Evolutionary conservation across 768 basidiomycete species (phyloP), one percentile per base, ranked within the genome.

Genomic region (Jaapia argillacea): DNA sequence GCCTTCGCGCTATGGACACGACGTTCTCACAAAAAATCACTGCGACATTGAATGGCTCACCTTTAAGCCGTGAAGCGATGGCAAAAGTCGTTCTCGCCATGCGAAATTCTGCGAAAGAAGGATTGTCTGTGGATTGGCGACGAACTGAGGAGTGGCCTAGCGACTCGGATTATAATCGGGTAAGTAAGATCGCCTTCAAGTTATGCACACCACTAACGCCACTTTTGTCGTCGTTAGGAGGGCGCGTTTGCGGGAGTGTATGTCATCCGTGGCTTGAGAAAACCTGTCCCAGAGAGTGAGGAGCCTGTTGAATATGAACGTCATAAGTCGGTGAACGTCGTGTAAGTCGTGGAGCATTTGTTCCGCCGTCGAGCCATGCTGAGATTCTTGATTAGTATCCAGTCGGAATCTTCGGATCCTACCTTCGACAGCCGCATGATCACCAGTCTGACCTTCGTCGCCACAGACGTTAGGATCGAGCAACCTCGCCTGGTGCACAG

Each of bases 171-270:
- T n/a, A n/a, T 14, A 67, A 74, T 55, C 59, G 69, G 48, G 75
- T 75, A 49, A 41, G 70, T 62, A n/a, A n/a, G n/a, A n/a, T n/a
- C n/a, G n/a, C n/a, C n/a, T n/a, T n/a, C n/a, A n/a, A n/a, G n/a
- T n/a, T n/a, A n/a, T n/a, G n/a, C n/a, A n/a, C n/a, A n/a, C n/a
- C n/a, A n/a, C n/a, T n/a, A n/a, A n/a, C n/a, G n/a, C n/a, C n/a
- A n/a, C n/a, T n/a, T n/a, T n/a, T n/a, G n/a, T n/a, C n/a, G 16
- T 46, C 23, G 23, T 36, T 45, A 77, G 74, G 60, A 62, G 46
- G 75, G 75, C 24, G 58, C 64, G 7, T 68, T 75, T 38, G 70
- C 69, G 26, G 74, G 73, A 14, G 61, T 66, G 41, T 77, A 77
- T 54, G 51, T 68, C 39, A 72, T 76, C 48, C 63, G 64, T 36